Evolutionary conservation across 257 asterid genomes (phyloP), one percentile per base, ranked within the genome.

Genomic region (Paraleonurus japonicus): DNA sequence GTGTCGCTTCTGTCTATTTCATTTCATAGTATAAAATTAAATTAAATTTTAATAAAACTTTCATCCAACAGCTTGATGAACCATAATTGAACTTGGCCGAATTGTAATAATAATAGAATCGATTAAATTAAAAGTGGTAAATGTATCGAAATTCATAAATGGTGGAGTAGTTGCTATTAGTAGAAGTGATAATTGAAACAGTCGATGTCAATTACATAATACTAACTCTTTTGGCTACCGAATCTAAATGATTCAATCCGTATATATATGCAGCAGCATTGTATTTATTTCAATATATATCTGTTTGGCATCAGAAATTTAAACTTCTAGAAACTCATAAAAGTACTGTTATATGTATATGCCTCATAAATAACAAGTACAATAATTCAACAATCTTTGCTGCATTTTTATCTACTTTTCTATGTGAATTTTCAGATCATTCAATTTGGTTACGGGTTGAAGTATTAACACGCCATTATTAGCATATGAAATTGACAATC

Each of bases 181-280:
- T 8, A 39, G 23, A 27, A 65, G 32, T 65, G 58, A 67, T 74
- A 41, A 67, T 76, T 70, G 72, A 53, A 62, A 41, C 67, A 51
- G 62, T 43, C 12, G 39, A 61, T 51, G 47, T 54, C 58, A 37
- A 57, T 24, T 50, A 27, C 9, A 73, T 35, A 24, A 22, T 71
- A 54, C 24, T 65, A 30, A 54, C 54, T 54, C 53, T 16, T 53
- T 61, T 75, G 28, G 65, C 69, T 33, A 50, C 20, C 66, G 47
- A 53, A 43, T 62, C 66, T 53, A 62, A 50, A 70, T 76, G 47
- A 63, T 61, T 61, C 41, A 50, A 10, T 48, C 48, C 43, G 48
- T 35, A 16, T 24, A n/a, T n/a, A n/a, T n/a, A n/a, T n/a, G n/a
- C n/a, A n/a, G 5, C 35, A 26, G 51, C 16, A 45, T 45, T 2